Evolutionary conservation across 1,139 yeast species (phyloP), one percentile per base, ranked within the genome.

Genomic region (Candida sanyaensis): DNA sequence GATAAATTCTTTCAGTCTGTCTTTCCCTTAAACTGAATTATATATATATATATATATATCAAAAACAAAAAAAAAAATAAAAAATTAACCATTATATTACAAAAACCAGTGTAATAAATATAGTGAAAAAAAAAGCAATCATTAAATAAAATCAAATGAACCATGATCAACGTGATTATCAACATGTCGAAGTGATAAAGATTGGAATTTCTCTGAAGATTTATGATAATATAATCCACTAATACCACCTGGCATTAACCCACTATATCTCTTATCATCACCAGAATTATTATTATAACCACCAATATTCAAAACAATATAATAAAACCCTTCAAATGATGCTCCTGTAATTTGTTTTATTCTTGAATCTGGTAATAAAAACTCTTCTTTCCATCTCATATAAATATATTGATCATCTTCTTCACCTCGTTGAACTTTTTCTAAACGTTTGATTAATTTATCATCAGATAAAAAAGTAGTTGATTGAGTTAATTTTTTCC

Each of bases 311-410:
- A 90, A 83, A 39, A 90, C 90, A 37, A 90, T 82, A 63, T 91
- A 92, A 66, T 92, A 92, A 63, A 90, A 91, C 0, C 98, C 98
- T 43, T 91, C 97, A 64, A 86, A 92, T 6, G 96, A 86, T 0
- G 97, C 97, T 17, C 95, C 96, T 39, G 78, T 77, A 30, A 86
- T 80, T 50, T 74, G 79, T 54, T 78, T 81, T n/a, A 85, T 72
- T 45, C 81, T 69, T 21, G 91, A 83, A 65, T 91, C 96, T 0
- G 96, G 96, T 10, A 88, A 83, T 52, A 91, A 69, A 60, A 89
- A 90, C 59, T 84, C 82, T 64, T 92, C 98, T 66, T 92, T 92
- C 97, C 97, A 92, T 55, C 97, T 77, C 97, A 92, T 92, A 63
- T 84, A 92, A 6, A 92, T 69, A 59, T 75, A 81, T 17, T 68